Conservation (phyloP, 345 rosid genomes). For the Bretschneidera sinensis region DNA sequence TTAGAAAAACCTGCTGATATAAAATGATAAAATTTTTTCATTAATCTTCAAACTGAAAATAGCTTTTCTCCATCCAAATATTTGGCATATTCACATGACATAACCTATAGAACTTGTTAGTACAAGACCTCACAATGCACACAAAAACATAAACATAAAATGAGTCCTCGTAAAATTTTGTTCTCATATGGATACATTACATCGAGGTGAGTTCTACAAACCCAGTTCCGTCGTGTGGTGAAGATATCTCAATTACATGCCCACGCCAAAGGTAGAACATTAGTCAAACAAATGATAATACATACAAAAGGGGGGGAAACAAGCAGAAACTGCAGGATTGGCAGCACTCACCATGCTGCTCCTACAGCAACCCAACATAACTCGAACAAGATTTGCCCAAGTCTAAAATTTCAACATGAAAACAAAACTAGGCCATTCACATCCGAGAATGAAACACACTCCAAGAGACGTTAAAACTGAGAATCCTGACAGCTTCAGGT, state of each 20-base stretch:
- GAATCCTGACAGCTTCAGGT: conserved; percentile 2
- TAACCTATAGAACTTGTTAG: too few species aligned
- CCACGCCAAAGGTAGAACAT: conserved; percentile 17
- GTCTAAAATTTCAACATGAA: conserved; percentile 15
- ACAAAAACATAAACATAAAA: too few species aligned
- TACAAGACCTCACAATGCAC: too few species aligned
- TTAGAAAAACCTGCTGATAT: too few species aligned
- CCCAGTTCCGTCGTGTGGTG: conserved; percentile 10
- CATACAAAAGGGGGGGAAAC: conserved; percentile 25
- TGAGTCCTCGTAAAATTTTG: not conserved
- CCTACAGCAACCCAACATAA: conserved; percentile 15
- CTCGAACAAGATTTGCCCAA: conserved; percentile 17
- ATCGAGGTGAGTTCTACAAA: conserved; percentile 23
- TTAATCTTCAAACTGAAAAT: too few species aligned
- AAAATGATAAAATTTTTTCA: too few species aligned
- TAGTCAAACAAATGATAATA: conserved; percentile 33
- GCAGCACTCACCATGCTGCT: conserved; percentile 20
- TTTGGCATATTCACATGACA: too few species aligned
- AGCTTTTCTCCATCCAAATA: too few species aligned
- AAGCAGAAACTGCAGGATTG: conserved; percentile 10
- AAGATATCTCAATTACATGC: conserved; percentile 23
- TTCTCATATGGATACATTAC: conserved; percentile 26
- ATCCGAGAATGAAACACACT: conserved; percentile 16
- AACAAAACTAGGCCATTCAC: conserved; percentile 15
- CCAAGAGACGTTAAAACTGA: conserved; percentile 9